Evolutionary conservation across 352 stramenopile species (phyloP).

Genomic region (Phytophthora meadii): DNA sequence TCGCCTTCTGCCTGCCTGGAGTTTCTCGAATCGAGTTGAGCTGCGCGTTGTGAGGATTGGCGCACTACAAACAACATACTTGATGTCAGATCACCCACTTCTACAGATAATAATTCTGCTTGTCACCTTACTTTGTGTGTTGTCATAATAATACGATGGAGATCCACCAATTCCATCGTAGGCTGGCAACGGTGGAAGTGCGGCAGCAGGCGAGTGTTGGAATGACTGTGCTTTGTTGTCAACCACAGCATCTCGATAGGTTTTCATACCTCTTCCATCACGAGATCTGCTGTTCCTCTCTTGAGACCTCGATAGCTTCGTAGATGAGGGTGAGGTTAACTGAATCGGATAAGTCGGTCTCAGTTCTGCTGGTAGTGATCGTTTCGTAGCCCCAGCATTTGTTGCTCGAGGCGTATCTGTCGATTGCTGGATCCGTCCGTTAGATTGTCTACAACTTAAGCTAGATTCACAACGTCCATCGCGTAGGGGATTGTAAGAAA

Average conservation of each 20-base stretch:
- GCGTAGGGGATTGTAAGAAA: neutral
- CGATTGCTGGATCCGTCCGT: constrained; percentile 5
- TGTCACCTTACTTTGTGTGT: constrained; percentile 40
- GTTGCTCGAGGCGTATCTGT: constrained; percentile 3
- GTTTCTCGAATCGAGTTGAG: constrained; percentile 9
- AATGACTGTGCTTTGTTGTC: constrained; percentile 5
- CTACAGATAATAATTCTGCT: neutral
- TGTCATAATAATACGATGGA: constrained; percentile 81
- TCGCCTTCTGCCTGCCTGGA: constrained; percentile 39
- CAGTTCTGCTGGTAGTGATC: constrained; percentile 26
- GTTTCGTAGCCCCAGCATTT: constrained; percentile 5
- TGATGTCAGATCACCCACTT: constrained; percentile 12
- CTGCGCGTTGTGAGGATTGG: constrained; percentile 1
- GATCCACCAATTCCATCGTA: constrained; percentile 85
- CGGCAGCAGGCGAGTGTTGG: constrained; percentile 15
- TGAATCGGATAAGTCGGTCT: constrained; percentile 13
- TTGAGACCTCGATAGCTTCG: constrained; percentile 3
- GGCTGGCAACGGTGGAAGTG: constrained; percentile 75
- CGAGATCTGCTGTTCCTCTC: constrained; percentile 1
- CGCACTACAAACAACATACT: constrained; percentile 25
- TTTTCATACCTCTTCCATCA: constrained; percentile 1
- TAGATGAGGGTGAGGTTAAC: neutral
- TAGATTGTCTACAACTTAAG: neutral
- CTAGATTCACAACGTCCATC: constrained; percentile 3
- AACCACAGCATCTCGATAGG: constrained; percentile 3